Evolutionary conservation across 2,329 filamentous ascomycete species (phyloP).

Genomic region (Cryphonectria radicalis): DNA sequence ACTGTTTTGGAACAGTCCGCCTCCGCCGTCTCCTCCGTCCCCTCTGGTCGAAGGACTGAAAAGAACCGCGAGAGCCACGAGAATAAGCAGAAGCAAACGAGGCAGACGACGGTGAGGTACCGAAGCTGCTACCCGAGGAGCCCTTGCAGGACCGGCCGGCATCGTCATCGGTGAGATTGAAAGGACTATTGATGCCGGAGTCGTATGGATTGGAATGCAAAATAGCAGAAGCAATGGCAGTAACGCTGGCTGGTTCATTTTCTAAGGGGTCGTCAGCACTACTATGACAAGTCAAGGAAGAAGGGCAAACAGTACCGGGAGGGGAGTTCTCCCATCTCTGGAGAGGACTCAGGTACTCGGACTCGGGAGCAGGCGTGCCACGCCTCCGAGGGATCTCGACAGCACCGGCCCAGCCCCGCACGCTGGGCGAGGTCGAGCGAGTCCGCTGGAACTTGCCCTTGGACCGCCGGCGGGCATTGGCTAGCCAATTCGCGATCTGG

Average conservation of each 20-base stretch:
- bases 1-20: constrained; percentile 44
- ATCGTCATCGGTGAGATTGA: constrained; percentile 64
- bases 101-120: constrained; percentile 63
- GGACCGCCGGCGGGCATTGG: constrained; percentile 77
- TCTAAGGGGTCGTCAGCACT: constrained; percentile 37
- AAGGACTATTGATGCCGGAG: constrained; percentile 60
- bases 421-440: constrained; percentile 70
- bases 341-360: constrained; percentile 60
- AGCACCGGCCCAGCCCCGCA: constrained; percentile 62
- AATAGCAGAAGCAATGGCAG: constrained; percentile 61
- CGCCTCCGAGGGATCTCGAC: constrained; percentile 74
- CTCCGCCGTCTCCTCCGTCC: constrained; percentile 56
- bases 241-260: constrained; percentile 63
- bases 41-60: constrained; percentile 48
- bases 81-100: constrained; percentile 65
- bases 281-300: background rate
- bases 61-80: constrained; percentile 59
- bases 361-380: constrained; percentile 54
- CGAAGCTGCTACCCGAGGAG: constrained; percentile 64
- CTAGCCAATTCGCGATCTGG: constrained; percentile 91
- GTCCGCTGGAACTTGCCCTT: constrained; percentile 72
- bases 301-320: constrained; percentile 37
- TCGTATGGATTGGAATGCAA: constrained; percentile 51
- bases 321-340: constrained; percentile 65
- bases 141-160: constrained; percentile 62